phyloP scores from a whole-genome alignment of 2,329 filamentous ascomycete species.

The Arachnomyces sp. region DNA sequence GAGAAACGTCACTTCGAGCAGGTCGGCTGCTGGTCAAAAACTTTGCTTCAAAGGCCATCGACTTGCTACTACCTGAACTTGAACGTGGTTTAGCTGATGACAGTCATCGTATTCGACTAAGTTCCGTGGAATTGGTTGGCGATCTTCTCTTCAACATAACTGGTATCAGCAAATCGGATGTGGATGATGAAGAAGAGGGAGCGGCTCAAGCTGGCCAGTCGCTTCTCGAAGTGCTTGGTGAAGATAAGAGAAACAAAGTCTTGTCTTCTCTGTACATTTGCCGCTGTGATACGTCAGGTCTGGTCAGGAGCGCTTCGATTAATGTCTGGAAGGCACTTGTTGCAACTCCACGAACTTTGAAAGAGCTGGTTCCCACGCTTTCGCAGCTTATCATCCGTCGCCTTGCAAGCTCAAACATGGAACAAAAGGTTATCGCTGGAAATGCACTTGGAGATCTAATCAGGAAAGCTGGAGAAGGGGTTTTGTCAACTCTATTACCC shows the following conservation, averaged over 20 bases:
- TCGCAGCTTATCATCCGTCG: conserved; percentile 91
- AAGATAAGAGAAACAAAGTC: conserved; percentile 94
- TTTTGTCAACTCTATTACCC: conserved; percentile 78
- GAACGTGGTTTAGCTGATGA: conserved; percentile 96
- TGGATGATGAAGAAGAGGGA: conserved; percentile 66
- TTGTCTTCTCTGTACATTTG: conserved; percentile 96
- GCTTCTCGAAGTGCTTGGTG: conserved; percentile 86
- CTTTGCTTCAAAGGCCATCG: conserved; percentile 89
- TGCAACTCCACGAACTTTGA: conserved; percentile 81
- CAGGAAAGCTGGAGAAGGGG: conserved; percentile 89
- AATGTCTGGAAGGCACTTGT: conserved; percentile 96
- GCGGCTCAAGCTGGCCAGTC: conserved; percentile 84
- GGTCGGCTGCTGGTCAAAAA: conserved; percentile 96
- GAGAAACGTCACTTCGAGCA: conserved; percentile 90
- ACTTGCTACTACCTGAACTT: conserved; percentile 85
- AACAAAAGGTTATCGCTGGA: conserved; percentile 97
- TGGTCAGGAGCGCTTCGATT: conserved; percentile 84
- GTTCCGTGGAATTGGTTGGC: conserved; percentile 93
- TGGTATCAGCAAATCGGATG: conserved; percentile 72
- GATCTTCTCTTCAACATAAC: conserved; percentile 97
- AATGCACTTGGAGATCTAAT: conserved; percentile 96
- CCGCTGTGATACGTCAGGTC: conserved; percentile 87
- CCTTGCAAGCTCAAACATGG: conserved; percentile 91
- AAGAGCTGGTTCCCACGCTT: conserved; percentile 89
- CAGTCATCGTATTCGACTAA: conserved; percentile 94